These are phyloP conservation scores for Thelonectria discophora DNA, from an alignment of 2,329 filamentous ascomycete species.

Conservation along the genomic window DNA sequence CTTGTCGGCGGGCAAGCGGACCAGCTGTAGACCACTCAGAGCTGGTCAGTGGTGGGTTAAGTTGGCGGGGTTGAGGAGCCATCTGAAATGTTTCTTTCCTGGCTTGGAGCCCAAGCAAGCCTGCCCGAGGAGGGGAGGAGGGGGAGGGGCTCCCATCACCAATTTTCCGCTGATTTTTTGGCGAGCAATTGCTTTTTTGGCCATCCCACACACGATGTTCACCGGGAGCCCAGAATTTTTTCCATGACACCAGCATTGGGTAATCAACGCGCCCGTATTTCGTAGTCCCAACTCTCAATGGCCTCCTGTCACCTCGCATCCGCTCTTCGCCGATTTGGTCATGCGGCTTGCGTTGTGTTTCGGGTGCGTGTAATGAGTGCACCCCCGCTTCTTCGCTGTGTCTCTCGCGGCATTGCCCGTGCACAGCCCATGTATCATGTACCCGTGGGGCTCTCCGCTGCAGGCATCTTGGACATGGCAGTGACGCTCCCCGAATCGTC, in stretches of 20 bases:
- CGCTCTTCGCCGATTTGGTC: background rate
- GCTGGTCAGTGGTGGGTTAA: background rate
- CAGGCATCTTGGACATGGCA: background rate
- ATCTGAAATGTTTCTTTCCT: background rate
- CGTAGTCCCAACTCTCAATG: background rate
- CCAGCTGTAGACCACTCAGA: conserved; percentile 21
- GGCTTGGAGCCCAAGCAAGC: background rate
- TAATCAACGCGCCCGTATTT: background rate
- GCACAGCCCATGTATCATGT: background rate
- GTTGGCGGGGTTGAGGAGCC: conserved; percentile 14
- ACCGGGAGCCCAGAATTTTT: background rate
- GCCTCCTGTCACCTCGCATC: background rate
- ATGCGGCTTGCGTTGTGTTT: background rate
- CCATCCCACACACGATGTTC: background rate
- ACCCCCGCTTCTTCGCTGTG: background rate
- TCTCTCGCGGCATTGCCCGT: background rate
- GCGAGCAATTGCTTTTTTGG: background rate
- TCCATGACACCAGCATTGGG: background rate
- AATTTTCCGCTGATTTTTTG: background rate
- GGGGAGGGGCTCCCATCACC: background rate
- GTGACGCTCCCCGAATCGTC: background rate
- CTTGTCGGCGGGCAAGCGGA: conserved; percentile 11
- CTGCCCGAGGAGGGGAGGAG: background rate
- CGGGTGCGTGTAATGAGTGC: background rate
- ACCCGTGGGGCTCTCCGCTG: no score